phyloP scores from a whole-genome alignment of 208 protist genomes.

The Phytomonas sp. region DNA sequence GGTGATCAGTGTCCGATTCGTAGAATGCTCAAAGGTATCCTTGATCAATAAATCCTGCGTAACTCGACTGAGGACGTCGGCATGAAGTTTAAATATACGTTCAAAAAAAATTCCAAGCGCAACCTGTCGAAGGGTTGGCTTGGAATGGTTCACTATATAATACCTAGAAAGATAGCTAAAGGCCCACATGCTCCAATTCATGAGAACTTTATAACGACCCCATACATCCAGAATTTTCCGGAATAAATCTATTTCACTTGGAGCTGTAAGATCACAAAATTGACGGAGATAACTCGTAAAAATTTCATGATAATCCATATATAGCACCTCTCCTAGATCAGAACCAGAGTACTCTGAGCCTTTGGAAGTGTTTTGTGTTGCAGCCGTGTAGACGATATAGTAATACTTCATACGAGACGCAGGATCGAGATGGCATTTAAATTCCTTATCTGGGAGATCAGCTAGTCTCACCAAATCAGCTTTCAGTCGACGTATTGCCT shows the following conservation, averaged over 20 bases:
- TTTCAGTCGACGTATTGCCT: slow-evolving; percentile 77
- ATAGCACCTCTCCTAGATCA: slow-evolving; percentile 66
- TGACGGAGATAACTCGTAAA: slow-evolving; percentile 58
- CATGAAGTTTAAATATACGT: slow-evolving; percentile 67
- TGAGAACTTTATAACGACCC: slow-evolving; percentile 76
- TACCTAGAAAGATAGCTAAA: slow-evolving; percentile 84
- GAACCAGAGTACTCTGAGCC: slow-evolving; percentile 44
- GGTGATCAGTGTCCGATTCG: slow-evolving; percentile 33
- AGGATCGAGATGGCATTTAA: slow-evolving; percentile 10
- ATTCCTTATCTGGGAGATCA: slow-evolving; percentile 55
- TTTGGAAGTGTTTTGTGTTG: slow-evolving; percentile 55
- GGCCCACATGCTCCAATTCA: slow-evolving; percentile 76
- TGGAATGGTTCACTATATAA: slow-evolving; percentile 80
- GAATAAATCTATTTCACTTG: slow-evolving; percentile 56
- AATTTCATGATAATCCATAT: slow-evolving; percentile 89
- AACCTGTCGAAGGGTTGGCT: slow-evolving; percentile 69
- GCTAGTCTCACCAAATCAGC: slow-evolving; percentile 80
- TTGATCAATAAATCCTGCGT: slow-evolving; percentile 48
- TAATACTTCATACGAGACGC: slow-evolving; percentile 76
- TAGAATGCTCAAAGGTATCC: slow-evolving; percentile 9
- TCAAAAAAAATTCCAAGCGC: slow-evolving; percentile 79
- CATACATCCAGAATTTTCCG: slow-evolving; percentile 55
- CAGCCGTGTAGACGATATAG: slow-evolving; percentile 72
- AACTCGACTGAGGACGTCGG: slow-evolving; percentile 36
- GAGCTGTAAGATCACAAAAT: slow-evolving; percentile 33